Base-by-base conservation (phyloP, 352 stramenopile species). In the Phytophthora cryptogea region DNA sequence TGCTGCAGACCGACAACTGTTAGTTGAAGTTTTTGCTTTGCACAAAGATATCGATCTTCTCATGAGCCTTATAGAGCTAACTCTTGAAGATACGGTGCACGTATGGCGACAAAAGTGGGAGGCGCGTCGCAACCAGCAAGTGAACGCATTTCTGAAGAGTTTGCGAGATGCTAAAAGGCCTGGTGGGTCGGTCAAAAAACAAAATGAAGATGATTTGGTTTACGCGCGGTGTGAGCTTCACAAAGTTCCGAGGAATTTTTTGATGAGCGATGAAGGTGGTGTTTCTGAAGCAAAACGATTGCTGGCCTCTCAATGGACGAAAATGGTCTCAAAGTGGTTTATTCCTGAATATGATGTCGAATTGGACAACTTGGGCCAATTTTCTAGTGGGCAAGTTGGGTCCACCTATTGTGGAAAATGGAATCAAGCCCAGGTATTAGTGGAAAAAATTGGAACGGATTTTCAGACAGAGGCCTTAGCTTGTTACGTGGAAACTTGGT, bases 401-500 rank as follows among this genome's bases (percentile, higher is more conserved):
- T 40, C 13, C 16, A 14, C 35, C 16, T 13, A 17, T 40, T 11
- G 2, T 11, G 35, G 35, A 40, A 40, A 40, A 40, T 40, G 35
- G 35, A 40, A 40, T 13, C 35, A 17, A 40, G 35, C 14, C 2
- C 14, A 1, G 8, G 35, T 40, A 40, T 23, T 30, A 36, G 31
- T 27, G 20, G 23, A 20, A 37, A 26, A 36, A 35, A 8, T 40
- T 11, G 35, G 35, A 13, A 52, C 13, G 31, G 41, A 26, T 16
- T 45, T 26, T 13, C 30, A 39, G 17, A 45, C 5, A 13, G 37
- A n/a, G 3, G 8, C 33, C 16, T 49, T 57, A 2, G 8, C 33
- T 27, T 26, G 36, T 20, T 49, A 59, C 39, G 57, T 50, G 26
- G 42, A 54, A 2, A 23, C 40, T 4, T 59, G 48, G 41, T 31